Percentiles rank a stretch among this genome's conserved stretches.
Evolutionary conservation across 345 rosid species (phyloP).

Genomic region (Raphanus sativus): DNA sequence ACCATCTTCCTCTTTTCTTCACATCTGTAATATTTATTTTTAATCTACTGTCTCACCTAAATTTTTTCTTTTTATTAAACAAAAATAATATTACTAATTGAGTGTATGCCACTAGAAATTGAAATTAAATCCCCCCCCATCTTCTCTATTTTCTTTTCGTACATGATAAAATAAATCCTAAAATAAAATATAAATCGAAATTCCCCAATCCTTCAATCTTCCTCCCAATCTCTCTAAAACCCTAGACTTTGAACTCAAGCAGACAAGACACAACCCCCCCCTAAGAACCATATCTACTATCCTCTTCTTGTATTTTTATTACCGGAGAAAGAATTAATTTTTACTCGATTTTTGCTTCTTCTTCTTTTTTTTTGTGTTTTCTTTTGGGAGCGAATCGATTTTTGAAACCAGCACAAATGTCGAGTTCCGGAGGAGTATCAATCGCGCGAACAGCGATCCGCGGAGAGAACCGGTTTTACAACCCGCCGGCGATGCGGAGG

Average conservation of each 20-base stretch:
- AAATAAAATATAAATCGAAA: slow-evolving; percentile 15
- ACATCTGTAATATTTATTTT: slow-evolving; percentile 22
- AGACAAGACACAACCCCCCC: too few species aligned
- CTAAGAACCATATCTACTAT: neutral
- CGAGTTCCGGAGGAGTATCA: slow-evolving; percentile 48
- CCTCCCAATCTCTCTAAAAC: slow-evolving; percentile 44
- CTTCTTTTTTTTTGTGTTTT: neutral
- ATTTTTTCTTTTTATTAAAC: neutral
- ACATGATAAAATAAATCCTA: too few species aligned
- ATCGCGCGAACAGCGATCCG: slow-evolving; percentile 41
- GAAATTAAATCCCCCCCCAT: neutral
- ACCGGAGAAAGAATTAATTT: neutral
- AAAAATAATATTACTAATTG: neutral
- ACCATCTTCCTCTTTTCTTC: slow-evolving; percentile 32
- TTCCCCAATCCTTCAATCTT: slow-evolving; percentile 20
- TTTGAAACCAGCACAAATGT: slow-evolving; percentile 37
- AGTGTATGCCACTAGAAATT: slow-evolving; percentile 29
- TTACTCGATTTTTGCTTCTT: slow-evolving; percentile 13
- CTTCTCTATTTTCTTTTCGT: neutral
- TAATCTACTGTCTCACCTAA: neutral
- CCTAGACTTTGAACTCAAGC: slow-evolving; percentile 39
- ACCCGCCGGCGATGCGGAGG: slow-evolving; percentile 50
- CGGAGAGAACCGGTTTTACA: slow-evolving; percentile 52
- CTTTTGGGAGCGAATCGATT: slow-evolving; percentile 1
- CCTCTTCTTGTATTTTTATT: neutral